phyloP scores from a whole-genome alignment of 192 early-diverging fungal species.

The Lobosporangium transversale region DNA sequence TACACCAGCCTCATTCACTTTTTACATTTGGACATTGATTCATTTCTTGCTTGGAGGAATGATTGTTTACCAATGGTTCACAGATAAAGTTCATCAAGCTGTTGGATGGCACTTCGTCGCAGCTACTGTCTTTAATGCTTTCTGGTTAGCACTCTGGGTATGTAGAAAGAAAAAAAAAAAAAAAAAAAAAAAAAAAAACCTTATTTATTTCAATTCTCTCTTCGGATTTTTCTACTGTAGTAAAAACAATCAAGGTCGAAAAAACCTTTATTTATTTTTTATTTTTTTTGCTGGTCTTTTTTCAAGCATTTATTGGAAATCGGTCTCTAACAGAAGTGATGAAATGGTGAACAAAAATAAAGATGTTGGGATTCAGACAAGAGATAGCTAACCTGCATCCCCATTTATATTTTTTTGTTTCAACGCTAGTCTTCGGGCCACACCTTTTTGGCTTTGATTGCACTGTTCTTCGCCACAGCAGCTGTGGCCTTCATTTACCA shows the following conservation, averaged over 20 bases:
- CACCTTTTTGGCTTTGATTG: constrained; percentile 59
- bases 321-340: too few relatives aligned
- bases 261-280: too few relatives aligned
- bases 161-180: constrained; percentile 8
- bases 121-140: constrained; percentile 61
- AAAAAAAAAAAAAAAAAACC: too few relatives aligned
- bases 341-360: too few relatives aligned
- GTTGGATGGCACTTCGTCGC: constrained; percentile 70
- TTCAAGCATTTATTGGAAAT: too few relatives aligned
- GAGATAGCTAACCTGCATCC: too few relatives aligned
- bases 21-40: constrained; percentile 70
- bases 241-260: too few relatives aligned
- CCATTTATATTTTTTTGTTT: too few relatives aligned
- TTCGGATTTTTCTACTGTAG: too few relatives aligned
- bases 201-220: too few relatives aligned
- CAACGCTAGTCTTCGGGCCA: constrained; percentile 55
- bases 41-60: constrained; percentile 72
- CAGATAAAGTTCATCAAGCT: constrained; percentile 64
- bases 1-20: constrained; percentile 71
- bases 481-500: constrained; percentile 67
- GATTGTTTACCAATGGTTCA: constrained; percentile 70
- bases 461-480: constrained; percentile 66
- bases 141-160: constrained; percentile 72
- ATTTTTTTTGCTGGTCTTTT: too few relatives aligned
- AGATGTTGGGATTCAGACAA: too few relatives aligned